Base-by-base conservation (phyloP, 2,329 filamentous ascomycete species). In the Aspergillus ochraceus region DNA sequence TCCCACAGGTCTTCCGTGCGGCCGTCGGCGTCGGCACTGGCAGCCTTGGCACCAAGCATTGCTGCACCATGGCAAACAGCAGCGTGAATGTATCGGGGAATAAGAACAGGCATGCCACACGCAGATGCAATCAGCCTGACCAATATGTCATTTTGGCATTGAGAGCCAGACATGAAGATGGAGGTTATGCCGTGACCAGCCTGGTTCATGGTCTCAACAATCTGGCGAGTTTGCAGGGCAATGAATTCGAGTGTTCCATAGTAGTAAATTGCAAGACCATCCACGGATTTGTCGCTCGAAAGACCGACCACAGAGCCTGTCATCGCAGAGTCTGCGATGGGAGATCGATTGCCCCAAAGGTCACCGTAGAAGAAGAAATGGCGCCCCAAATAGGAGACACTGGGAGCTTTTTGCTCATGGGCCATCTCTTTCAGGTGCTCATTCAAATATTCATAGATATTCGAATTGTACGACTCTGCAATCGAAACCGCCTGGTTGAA, bases 291-390 rank as follows among this genome's bases (percentile, higher is more conserved):
- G 79, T 98, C 94, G 67, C 87, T 91, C 71, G 88, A 91, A 60
- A 99, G 81, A 19, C 95, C 95, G 63, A 97, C 88, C 64, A 97
- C 86, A 6, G 91, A 88, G 26, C 95, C 95, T 66, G 90, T 90
- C 95, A 99, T 99, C 78, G 88, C 90, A 26, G 94, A 84, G 72
- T 99, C 93, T 4, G 95, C 94, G 59, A 99, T 86, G 1, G 95
- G 95, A 20, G 92, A 97, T 46, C 95, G 89, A 80, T 99, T 99
- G 62, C 95, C 95, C 84, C 96, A 98, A 4, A 98, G 84, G 73
- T 99, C 95, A 64, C 95, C 95, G 76, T 99, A 99, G 81, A 99
- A 96, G 86, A 99, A 99, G 80, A 96, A 90, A 77, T 99, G 94
- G 9, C 94, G 90, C 12, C 88, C 92, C 2, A 99, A 83, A 76